These are phyloP conservation scores for Mycena latifolia DNA, from an alignment of 768 basidiomycete genomes.

Conservation along the genomic window DNA sequence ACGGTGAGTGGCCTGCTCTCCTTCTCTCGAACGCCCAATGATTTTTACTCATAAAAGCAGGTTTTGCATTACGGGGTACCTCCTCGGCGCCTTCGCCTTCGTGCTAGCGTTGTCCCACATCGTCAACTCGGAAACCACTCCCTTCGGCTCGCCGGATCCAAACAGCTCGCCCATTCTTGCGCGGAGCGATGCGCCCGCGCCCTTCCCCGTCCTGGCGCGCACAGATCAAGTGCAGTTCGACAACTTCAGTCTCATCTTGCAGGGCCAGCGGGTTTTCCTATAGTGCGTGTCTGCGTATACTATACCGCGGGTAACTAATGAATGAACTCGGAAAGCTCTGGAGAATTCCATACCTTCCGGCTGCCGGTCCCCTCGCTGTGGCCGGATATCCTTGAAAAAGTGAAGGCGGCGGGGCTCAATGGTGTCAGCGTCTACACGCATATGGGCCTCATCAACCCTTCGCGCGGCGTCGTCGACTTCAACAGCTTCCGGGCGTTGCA, in stretches of 20 bases:
- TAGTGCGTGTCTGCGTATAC: slow-evolving; percentile 59
- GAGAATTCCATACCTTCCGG: slow-evolving; percentile 89
- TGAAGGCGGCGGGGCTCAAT: slow-evolving; percentile 86
- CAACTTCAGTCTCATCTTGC: slow-evolving; percentile 77
- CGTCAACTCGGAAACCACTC: slow-evolving; percentile 1
- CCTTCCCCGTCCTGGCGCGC: slow-evolving; percentile 14
- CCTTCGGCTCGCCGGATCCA: slow-evolving; percentile 5
- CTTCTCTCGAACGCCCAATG: slow-evolving; percentile 3
- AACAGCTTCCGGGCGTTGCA: slow-evolving; percentile 75
- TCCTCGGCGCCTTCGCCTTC: slow-evolving; percentile 5
- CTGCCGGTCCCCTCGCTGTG: slow-evolving; percentile 84
- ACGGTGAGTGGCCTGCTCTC: neutral
- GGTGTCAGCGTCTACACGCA: slow-evolving; percentile 84
- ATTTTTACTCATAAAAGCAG: slow-evolving; percentile 4
- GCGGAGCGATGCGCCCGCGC: neutral
- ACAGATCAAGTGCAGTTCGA: slow-evolving; percentile 62
- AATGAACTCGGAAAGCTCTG: slow-evolving; percentile 63
- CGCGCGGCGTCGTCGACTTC: slow-evolving; percentile 81
- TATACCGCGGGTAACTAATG: too few relatives aligned
- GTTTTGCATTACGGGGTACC: slow-evolving; percentile 6
- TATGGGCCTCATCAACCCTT: slow-evolving; percentile 83
- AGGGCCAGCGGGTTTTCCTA: slow-evolving; percentile 78
- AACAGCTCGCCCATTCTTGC: slow-evolving; percentile 19
- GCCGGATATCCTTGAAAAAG: slow-evolving; percentile 86
- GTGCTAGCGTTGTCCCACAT: slow-evolving; percentile 1